Conservation (phyloP, 1,139 yeast species). For the Lodderomyces metapsilosis region DNA sequence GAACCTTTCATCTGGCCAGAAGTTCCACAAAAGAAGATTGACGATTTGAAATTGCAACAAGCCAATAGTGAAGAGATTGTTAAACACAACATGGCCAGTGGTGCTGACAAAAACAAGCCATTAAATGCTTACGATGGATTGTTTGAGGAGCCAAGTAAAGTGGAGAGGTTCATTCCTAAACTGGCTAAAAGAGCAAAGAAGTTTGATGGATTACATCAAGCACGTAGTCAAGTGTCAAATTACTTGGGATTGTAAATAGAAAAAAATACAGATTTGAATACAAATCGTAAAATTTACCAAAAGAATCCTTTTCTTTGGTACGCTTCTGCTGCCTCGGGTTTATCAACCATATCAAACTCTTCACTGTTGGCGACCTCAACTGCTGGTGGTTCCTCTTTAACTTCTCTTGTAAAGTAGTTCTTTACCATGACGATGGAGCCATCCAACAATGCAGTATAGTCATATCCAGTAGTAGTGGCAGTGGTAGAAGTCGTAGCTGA, state of each 20-base stretch:
- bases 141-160: constrained; percentile 66
- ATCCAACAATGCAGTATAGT: constrained; percentile 11
- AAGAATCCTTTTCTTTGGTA: constrained; percentile 17
- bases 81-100: constrained; percentile 26
- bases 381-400: constrained; percentile 9
- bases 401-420: constrained; percentile 14
- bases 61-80: constrained; percentile 25
- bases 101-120: constrained; percentile 71
- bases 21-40: constrained; percentile 36
- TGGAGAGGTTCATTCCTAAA: constrained; percentile 69
- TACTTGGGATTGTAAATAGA: constrained; percentile 20
- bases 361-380: constrained; percentile 18
- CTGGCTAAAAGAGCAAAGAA: constrained; percentile 31
- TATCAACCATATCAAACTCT: constrained; percentile 46
- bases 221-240: constrained; percentile 28
- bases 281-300: constrained; percentile 10
- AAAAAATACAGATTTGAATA: background rate
- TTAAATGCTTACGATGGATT: constrained; percentile 75
- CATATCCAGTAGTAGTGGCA: constrained; percentile 4
- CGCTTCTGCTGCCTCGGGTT: constrained; percentile 18
- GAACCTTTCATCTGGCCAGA: constrained; percentile 95
- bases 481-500: background rate
- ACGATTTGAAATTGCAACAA: constrained; percentile 21
- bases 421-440: constrained; percentile 18
- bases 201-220: constrained; percentile 15